Evolutionary conservation across 176 grass and related monocot species (phyloP).

Genomic region (Bonia amplexicaulis): DNA sequence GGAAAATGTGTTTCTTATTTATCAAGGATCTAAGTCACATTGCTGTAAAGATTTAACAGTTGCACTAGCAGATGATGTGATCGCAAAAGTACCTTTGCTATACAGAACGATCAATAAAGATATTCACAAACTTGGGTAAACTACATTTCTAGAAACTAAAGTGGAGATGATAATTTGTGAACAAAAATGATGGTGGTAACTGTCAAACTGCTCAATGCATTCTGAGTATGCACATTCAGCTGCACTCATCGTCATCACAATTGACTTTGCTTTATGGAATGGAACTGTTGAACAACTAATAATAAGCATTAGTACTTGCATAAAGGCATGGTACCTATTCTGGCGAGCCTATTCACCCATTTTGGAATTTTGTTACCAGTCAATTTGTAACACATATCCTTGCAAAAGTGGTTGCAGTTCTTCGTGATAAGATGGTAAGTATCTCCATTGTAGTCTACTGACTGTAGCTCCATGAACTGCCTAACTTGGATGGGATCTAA

Average conservation of each 20-base stretch:
- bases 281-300: conserved; percentile 20
- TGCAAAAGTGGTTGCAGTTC: conserved; percentile 98
- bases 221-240: conserved; percentile 17
- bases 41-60: not conserved
- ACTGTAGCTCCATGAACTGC: conserved; percentile 92
- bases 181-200: not conserved
- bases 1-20: not conserved
- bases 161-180: not conserved
- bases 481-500: conserved; percentile 79
- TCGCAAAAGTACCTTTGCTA: not conserved
- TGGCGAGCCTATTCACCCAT: conserved; percentile 94
- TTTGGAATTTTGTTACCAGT: conserved; percentile 78
- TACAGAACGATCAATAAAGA: not conserved
- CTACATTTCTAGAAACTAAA: conserved; percentile 33
- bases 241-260: conserved; percentile 1
- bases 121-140: not conserved
- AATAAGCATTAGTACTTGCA: conserved; percentile 9
- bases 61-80: conserved; percentile 16
- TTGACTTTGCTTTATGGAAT: not conserved
- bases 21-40: not conserved
- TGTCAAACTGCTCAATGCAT: conserved; percentile 10
- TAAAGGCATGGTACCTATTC: conserved; percentile 65
- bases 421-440: conserved; percentile 91
- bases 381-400: conserved; percentile 89
- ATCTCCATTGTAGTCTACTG: conserved; percentile 86